Base-by-base conservation (phyloP, 1,284 basidiomycete genomes). In the Rhodotorula mucilaginosa region DNA sequence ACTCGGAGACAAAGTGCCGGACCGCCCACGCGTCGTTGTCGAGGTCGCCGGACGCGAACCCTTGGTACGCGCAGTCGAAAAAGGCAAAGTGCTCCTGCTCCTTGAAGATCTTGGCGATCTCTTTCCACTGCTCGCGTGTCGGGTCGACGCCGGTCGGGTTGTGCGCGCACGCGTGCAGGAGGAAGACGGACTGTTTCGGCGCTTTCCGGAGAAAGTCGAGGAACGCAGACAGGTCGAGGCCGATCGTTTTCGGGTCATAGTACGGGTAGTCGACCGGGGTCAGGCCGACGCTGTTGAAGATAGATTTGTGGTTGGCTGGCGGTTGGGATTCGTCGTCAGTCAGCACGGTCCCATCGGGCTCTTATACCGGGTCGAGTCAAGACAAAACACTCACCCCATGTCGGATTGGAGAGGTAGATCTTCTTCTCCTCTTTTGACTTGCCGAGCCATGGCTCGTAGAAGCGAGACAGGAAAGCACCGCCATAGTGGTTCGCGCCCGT, bases 111-210 rank as follows among this genome's bases (percentile, higher is more conserved):
- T 90, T 86, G 64, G 89, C 90, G 77, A 98, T 87, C 74, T 86
- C 81, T 75, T 87, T 84, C 96, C 96, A 99, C 80, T 99, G 91
- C 74, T 91, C 90, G 63, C 83, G 82, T 39, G 92, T 95, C 47
- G 95, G 92, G 82, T 99, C 96, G 13, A 97, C 92, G 4, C 96
- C 94, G 0, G 95, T 97, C 6, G 96, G 96, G 79, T 96, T 95
- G 81, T 96, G 95, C 56, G 96, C 96, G 81, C 94, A 95, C 59
- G 92, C 92, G 64, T 79, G 78, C 58, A 99, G 81, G 74, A 99
- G 83, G 81, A 98, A 90, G 61, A 94, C 89, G 5, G 93, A 96
- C 58, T 88, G 86, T 23, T 85, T 82, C 16, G 90, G 87, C 34
- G 82, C 84, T 75, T 85, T 89, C 86, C 87, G 80, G 65, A 96